Evolutionary conservation across 2,329 filamentous ascomycete species (phyloP).

Genomic region (Aspergillus sp.): DNA sequence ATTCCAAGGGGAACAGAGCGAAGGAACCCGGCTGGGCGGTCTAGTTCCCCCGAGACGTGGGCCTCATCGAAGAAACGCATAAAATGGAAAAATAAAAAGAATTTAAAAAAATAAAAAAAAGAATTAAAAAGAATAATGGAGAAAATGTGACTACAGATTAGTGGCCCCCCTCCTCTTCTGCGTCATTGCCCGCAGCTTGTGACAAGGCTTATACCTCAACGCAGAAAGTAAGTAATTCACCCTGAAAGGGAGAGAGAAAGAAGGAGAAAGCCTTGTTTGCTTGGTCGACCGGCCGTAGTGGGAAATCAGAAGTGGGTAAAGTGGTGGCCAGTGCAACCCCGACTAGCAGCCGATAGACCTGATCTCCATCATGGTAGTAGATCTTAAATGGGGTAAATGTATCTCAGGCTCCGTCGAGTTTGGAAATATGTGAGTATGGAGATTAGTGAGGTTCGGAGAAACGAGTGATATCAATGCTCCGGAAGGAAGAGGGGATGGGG

Average conservation of each 20-base stretch:
- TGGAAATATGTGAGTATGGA: constrained; percentile 14
- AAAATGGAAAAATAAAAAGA: neutral
- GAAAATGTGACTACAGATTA: constrained; percentile 1
- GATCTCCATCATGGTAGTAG: constrained; percentile 38
- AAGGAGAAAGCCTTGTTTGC: constrained; percentile 14
- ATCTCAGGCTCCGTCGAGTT: constrained; percentile 10
- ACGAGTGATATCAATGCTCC: constrained; percentile 25
- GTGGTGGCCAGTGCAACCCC: constrained; percentile 34
- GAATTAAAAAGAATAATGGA: neutral
- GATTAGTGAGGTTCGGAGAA: constrained; percentile 11
- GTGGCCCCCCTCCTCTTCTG: neutral
- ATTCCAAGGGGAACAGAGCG: neutral
- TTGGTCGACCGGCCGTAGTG: constrained; percentile 16
- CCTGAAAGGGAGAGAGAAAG: too few relatives aligned
- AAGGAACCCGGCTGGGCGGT: constrained; percentile 7
- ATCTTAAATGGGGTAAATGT: constrained; percentile 26
- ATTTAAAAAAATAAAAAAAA: neutral
- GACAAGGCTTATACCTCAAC: constrained; percentile 26
- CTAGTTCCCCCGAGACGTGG: neutral
- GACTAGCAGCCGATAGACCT: constrained; percentile 40
- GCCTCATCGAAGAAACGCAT: neutral
- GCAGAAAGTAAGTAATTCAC: too few relatives aligned
- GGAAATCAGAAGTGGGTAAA: constrained; percentile 22
- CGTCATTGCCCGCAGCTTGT: constrained; percentile 18
- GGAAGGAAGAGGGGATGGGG: constrained; percentile 11